These are phyloP conservation scores for Ophiobolus disseminans DNA, from an alignment of 2,329 filamentous ascomycete species.

Conservation along the genomic window DNA sequence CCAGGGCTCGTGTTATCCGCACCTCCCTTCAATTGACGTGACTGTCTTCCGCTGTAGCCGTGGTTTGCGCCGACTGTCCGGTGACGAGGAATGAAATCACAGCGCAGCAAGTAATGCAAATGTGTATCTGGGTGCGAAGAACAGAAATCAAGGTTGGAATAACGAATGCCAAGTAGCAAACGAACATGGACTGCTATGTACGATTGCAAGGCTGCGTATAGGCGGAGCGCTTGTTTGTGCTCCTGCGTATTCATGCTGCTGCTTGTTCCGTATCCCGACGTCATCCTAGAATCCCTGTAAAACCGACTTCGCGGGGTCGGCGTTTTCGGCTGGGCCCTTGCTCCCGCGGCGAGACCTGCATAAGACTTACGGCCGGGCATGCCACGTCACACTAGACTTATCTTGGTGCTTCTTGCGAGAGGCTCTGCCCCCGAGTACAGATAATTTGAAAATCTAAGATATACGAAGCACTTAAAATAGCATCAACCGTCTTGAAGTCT, in stretches of 20 bases:
- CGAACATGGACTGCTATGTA: neutral
- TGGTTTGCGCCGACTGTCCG: slow-evolving; percentile 9
- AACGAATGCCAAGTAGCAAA: neutral
- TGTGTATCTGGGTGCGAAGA: neutral
- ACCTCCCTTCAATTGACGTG: slow-evolving; percentile 2
- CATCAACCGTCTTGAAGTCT: neutral
- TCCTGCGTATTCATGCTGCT: slow-evolving; percentile 1
- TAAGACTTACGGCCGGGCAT: neutral
- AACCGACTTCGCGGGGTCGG: slow-evolving; percentile 4
- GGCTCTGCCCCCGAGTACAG: neutral
- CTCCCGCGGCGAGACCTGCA: neutral
- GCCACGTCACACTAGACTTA: slow-evolving; percentile 11
- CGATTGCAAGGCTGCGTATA: neutral
- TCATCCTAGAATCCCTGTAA: slow-evolving; percentile 17
- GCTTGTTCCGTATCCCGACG: slow-evolving; percentile 19
- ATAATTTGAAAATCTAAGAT: neutral
- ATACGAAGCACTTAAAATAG: neutral
- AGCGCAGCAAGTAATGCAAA: neutral
- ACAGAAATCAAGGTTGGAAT: neutral
- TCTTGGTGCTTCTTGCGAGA: slow-evolving; percentile 13
- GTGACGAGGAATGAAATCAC: slow-evolving; percentile 27
- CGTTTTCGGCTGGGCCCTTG: slow-evolving; percentile 13
- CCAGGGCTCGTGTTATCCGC: neutral
- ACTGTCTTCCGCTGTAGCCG: slow-evolving; percentile 21
- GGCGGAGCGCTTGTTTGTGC: neutral